Conservation (phyloP, 2,329 filamentous ascomycete genomes). For the Paracoccidioides lutzii region DNA sequence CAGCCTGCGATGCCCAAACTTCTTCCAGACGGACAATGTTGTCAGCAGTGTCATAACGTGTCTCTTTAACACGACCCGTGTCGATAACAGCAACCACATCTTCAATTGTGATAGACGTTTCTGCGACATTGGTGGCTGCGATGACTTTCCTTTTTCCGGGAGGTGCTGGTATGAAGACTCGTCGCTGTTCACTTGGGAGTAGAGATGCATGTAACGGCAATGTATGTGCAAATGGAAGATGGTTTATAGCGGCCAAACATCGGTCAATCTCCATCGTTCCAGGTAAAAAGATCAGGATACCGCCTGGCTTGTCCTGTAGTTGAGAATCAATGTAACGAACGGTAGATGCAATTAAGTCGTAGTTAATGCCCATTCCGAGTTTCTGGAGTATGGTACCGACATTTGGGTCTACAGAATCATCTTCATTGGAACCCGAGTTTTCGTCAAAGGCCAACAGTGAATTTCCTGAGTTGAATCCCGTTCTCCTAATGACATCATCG, state of each 20-base stretch:
- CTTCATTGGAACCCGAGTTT: slow-evolving; percentile 26
- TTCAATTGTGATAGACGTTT: slow-evolving; percentile 97
- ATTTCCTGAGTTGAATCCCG: slow-evolving; percentile 48
- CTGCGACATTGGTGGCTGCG: slow-evolving; percentile 89
- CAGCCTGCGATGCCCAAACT: slow-evolving; percentile 86
- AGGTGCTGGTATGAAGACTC: slow-evolving; percentile 68
- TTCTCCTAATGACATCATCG: slow-evolving; percentile 73
- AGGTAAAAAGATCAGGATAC: slow-evolving; percentile 89
- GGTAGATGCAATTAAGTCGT: slow-evolving; percentile 68
- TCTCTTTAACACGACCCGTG: slow-evolving; percentile 90
- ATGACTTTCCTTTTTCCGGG: slow-evolving; percentile 79
- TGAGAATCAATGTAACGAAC: slow-evolving; percentile 71
- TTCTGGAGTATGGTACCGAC: slow-evolving; percentile 59
- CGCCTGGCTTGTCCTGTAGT: slow-evolving; percentile 60
- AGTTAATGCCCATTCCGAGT: slow-evolving; percentile 78
- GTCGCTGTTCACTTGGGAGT: slow-evolving; percentile 73
- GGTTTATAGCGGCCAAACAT: slow-evolving; percentile 55
- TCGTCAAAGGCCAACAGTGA: slow-evolving; percentile 22
- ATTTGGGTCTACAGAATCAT: slow-evolving; percentile 30
- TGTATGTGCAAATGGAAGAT: slow-evolving; percentile 56
- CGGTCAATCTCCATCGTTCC: slow-evolving; percentile 85
- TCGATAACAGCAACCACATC: slow-evolving; percentile 95
- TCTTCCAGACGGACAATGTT: slow-evolving; percentile 93
- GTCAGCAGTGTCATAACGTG: slow-evolving; percentile 77
- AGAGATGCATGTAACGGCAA: slow-evolving; percentile 87